phyloP scores from a whole-genome alignment of 148 eudicot species.

The Diospyros lotus region DNA sequence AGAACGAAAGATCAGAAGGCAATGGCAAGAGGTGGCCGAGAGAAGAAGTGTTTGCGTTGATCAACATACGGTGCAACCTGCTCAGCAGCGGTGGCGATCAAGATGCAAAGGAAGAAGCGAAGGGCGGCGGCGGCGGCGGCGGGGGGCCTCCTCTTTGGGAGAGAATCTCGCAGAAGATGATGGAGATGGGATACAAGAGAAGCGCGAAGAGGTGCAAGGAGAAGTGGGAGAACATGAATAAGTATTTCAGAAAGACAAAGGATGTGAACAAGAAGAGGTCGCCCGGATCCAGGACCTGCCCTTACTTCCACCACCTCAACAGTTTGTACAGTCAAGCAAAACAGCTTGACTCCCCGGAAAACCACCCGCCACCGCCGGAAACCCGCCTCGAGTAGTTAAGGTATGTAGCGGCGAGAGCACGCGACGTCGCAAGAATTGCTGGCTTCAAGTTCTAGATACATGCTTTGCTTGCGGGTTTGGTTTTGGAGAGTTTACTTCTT shows the following conservation, averaged over 20 bases:
- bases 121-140: slow-evolving; percentile 17
- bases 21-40: slow-evolving; percentile 83
- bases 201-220: slow-evolving; percentile 93
- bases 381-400: not conserved
- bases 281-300: slow-evolving; percentile 78
- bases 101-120: slow-evolving; percentile 12
- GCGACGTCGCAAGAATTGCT: too few relatives aligned
- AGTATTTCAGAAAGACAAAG: slow-evolving; percentile 86
- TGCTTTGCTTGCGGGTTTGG: too few relatives aligned
- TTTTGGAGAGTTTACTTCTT: too few relatives aligned
- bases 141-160: slow-evolving; percentile 87
- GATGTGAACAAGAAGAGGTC: slow-evolving; percentile 87
- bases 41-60: slow-evolving; percentile 80
- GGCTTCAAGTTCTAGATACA: too few relatives aligned
- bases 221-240: slow-evolving; percentile 98
- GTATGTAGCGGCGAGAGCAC: too few relatives aligned
- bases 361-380: slow-evolving; percentile 16
- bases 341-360: slow-evolving; percentile 23
- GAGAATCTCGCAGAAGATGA: slow-evolving; percentile 74
- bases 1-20: slow-evolving; percentile 33
- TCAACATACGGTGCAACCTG: slow-evolving; percentile 64
- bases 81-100: slow-evolving; percentile 13
- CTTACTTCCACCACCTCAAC: slow-evolving; percentile 77
- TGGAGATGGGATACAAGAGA: slow-evolving; percentile 67
- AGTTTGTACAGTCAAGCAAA: slow-evolving; percentile 62